Evolutionary conservation across 2,329 filamentous ascomycete genomes (phyloP).

Genomic region (Calonectria pauciramosa): DNA sequence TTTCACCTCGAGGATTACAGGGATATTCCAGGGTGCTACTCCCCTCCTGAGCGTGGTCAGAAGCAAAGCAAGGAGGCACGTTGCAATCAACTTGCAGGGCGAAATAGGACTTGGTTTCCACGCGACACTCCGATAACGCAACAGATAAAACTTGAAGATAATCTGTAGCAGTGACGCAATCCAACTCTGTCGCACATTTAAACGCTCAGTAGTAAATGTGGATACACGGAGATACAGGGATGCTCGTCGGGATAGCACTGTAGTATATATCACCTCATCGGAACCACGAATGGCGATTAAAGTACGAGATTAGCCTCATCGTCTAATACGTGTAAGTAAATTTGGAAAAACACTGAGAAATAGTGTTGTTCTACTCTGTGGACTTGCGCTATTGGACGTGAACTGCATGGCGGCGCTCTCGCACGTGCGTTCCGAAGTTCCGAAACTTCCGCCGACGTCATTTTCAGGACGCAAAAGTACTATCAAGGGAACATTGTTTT

Average conservation of each 20-base stretch:
- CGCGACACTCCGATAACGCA: not conserved
- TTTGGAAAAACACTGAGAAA: not conserved
- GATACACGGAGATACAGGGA: conserved; percentile 10
- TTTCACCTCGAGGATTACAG: not conserved
- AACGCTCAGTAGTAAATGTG: conserved; percentile 1
- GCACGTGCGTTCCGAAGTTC: not conserved
- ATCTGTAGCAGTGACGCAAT: not conserved
- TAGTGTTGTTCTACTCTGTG: not conserved
- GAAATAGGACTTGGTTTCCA: not conserved
- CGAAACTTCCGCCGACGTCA: not conserved
- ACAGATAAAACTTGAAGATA: not conserved
- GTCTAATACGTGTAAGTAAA: not conserved
- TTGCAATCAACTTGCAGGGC: not conserved
- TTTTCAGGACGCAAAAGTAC: no score
- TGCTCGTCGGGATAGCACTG: not conserved
- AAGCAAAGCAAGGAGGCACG: no score
- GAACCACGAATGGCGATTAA: not conserved
- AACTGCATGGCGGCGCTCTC: not conserved
- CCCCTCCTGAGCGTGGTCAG: not conserved
- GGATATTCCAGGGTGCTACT: not conserved
- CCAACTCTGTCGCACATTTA: not conserved
- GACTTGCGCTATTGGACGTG: not conserved
- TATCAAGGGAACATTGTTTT: no score
- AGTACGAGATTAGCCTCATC: no score
- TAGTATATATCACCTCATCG: not conserved